Conservation (phyloP, 2,329 filamentous ascomycete species). For the Xylaria sp. region DNA sequence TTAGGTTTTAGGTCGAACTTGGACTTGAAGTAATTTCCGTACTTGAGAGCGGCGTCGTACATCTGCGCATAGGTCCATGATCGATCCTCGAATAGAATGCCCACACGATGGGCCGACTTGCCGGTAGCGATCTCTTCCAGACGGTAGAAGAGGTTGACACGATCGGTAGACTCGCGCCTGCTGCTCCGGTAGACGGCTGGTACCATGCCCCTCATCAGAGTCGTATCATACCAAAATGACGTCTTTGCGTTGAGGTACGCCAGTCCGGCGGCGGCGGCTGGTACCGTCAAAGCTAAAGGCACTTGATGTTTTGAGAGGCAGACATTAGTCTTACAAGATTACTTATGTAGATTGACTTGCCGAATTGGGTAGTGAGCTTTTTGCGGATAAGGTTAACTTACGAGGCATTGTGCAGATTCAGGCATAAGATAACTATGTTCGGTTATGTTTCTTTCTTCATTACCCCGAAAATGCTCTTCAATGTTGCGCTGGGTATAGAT, state of each 20-base stretch:
- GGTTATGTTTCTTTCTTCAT: background rate
- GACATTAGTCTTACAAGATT: conserved; percentile 7
- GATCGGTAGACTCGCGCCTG: conserved; percentile 66
- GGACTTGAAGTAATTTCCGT: conserved; percentile 79
- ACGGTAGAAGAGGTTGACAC: conserved; percentile 77
- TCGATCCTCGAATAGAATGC: conserved; percentile 75
- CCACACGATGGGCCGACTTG: conserved; percentile 62
- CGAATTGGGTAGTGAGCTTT: background rate
- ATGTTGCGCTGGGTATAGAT: background rate
- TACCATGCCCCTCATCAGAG: conserved; percentile 66
- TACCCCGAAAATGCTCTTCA: background rate
- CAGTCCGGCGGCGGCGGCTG: conserved; percentile 73
- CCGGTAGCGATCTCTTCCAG: conserved; percentile 74
- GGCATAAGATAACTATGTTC: background rate
- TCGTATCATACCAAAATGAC: conserved; percentile 73
- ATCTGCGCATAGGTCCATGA: conserved; percentile 79
- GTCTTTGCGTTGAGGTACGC: conserved; percentile 82
- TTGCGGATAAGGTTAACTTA: conserved; percentile 25
- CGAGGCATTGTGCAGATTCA: conserved; percentile 36
- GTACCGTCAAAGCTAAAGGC: conserved; percentile 65
- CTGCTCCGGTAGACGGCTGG: conserved; percentile 57
- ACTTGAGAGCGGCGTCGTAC: conserved; percentile 76
- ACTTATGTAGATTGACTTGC: background rate
- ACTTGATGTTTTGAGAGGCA: conserved; percentile 52
- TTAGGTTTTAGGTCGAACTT: conserved; percentile 71